Evolutionary conservation across 129 eudicot species (phyloP).

Genomic region (Flaveria linearis): DNA sequence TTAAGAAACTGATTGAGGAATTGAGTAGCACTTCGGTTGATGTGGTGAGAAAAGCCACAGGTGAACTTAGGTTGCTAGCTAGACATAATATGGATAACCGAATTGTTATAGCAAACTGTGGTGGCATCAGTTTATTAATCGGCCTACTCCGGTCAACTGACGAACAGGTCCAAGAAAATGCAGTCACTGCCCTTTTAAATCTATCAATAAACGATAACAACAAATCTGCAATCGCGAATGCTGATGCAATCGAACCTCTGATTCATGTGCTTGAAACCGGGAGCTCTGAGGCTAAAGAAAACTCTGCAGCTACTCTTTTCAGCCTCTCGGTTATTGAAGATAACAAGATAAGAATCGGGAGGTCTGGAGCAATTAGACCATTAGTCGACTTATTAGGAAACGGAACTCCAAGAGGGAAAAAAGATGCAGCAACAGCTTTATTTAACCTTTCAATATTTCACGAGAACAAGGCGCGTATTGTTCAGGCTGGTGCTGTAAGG

Average conservation of each 20-base stretch:
- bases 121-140: slow-evolving; percentile 65
- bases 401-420: slow-evolving; percentile 90
- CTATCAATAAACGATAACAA: slow-evolving; percentile 86
- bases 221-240: slow-evolving; percentile 74
- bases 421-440: slow-evolving; percentile 89
- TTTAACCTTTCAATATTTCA: slow-evolving; percentile 78
- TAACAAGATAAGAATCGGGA: slow-evolving; percentile 72
- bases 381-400: slow-evolving; percentile 77
- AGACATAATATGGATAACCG: slow-evolving; percentile 86
- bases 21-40: slow-evolving; percentile 56
- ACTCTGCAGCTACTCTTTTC: slow-evolving; percentile 91
- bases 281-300: slow-evolving; percentile 83
- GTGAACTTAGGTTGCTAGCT: slow-evolving; percentile 68
- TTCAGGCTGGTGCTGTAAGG: slow-evolving; percentile 89
- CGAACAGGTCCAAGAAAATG: slow-evolving; percentile 64
- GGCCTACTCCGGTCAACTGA: slow-evolving; percentile 69
- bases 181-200: slow-evolving; percentile 90
- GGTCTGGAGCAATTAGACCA: slow-evolving; percentile 85
- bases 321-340: slow-evolving; percentile 85
- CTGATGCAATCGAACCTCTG: slow-evolving; percentile 81
- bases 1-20: slow-evolving; percentile 58
- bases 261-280: slow-evolving; percentile 85
- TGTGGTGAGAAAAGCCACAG: slow-evolving; percentile 53
- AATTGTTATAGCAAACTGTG: slow-evolving; percentile 68
- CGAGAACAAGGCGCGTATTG: slow-evolving; percentile 75